Base-by-base conservation (phyloP, 441 rosid genomes). In the Adansonia rubrostipa region DNA sequence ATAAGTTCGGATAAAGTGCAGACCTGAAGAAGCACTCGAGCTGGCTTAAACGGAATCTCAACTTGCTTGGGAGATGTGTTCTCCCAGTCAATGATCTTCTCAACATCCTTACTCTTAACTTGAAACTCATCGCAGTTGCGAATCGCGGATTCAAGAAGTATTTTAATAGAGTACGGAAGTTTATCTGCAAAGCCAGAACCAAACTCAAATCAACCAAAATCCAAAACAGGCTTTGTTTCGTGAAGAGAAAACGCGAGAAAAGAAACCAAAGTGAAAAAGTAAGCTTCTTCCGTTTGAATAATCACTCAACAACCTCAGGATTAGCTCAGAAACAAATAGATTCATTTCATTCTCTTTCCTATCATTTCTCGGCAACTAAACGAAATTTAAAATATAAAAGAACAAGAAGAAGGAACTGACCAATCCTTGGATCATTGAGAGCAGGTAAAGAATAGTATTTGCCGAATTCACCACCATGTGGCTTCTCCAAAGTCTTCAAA, bases 1-100 rank as follows among this genome's bases (percentile, higher is more conserved):
- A 24, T 17, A 70, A 78, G 58, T 28, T 20, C 33, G 47, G 28
- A 76, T 33, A 40, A 14, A 33, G 4, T 1, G 68, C 66, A 20
- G 82, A 90, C 94, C 94, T 90, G 94, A 71, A 90, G 92, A 77
- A 90, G 86, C 76, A 90, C 94, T 62, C 94, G 86, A 68, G 92
- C 92, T 4, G 94, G 94, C 81, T 90, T 90, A 72, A 90, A 90
- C 6, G 94, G 94, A 80, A 90, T 89, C 84, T 90, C 94, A 51
- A 90, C 94, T 71, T 81, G 90, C 68, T 87, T 90, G 11, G 91
- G 94, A 66, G 94, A 75, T 5, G 91, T 83, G 58, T 82, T 90
- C 77, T 89, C 91, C 94, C 94, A 90, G 66, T 90, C 92, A 76
- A 90, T 82, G 74, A 90, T 90, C 88, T 89, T 89, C 93, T 90